A percentile compares a stretch with the other conserved stretches of the same genome.
phyloP scores from a whole-genome alignment of 441 rosid species.

The Eutrema salsugineum region DNA sequence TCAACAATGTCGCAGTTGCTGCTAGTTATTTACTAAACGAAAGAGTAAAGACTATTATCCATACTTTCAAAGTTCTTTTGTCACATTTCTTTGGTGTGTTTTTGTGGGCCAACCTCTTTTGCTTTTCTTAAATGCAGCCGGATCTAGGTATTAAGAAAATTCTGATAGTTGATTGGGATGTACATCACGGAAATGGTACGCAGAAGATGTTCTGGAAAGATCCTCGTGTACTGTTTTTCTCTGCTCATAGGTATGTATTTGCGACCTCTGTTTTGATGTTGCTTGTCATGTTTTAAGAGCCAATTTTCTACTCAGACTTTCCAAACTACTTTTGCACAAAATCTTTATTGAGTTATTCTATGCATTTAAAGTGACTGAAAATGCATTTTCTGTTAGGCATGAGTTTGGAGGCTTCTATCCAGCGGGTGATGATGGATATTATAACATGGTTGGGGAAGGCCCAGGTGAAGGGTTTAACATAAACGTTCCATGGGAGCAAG shows the following conservation, averaged over 20 bases:
- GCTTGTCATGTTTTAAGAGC: not conserved
- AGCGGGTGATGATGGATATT: constrained; percentile 68
- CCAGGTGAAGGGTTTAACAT: constrained; percentile 91
- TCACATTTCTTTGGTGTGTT: not conserved
- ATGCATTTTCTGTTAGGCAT: constrained; percentile 54
- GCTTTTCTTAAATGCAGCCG: constrained; percentile 37
- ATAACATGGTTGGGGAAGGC: constrained; percentile 88
- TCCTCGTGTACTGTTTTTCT: constrained; percentile 90
- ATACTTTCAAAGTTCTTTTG: not conserved
- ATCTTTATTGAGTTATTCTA: not conserved
- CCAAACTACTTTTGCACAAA: not conserved
- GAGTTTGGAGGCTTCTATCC: constrained; percentile 90
- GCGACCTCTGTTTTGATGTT: not conserved
- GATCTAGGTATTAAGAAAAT: constrained; percentile 78
- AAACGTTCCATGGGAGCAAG: constrained; percentile 97
- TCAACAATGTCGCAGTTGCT: constrained; percentile 92
- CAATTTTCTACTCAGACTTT: not conserved
- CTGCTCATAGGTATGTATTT: constrained; percentile 79
- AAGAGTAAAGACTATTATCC: constrained; percentile 42
- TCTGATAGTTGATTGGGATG: constrained; percentile 98
- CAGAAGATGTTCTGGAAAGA: constrained; percentile 92
- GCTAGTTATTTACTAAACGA: constrained; percentile 64
- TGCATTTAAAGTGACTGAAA: not conserved
- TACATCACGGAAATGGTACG: constrained; percentile 97
- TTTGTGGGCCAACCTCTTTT: not conserved